Conservation (phyloP, 768 basidiomycete genomes). For the Gloeophyllum trabeum region DNA sequence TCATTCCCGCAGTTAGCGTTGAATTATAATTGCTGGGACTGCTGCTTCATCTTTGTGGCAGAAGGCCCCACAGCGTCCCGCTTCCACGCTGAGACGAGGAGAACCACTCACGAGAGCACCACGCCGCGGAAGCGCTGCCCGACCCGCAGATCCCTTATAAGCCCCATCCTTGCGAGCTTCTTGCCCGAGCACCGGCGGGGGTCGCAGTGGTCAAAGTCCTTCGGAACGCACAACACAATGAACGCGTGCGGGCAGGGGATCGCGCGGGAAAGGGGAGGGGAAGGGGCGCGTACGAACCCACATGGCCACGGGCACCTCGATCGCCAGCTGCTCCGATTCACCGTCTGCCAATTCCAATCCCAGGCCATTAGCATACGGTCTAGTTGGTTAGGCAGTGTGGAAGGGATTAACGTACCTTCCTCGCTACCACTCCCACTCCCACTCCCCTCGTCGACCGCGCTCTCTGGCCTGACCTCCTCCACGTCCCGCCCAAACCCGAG, state of each 20-base stretch:
- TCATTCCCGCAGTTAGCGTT: slow-evolving; percentile 4
- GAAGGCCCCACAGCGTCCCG: no score
- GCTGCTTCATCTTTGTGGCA: no score
- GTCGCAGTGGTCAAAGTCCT: slow-evolving; percentile 99
- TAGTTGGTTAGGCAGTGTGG: no score
- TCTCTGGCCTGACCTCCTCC: slow-evolving; percentile 40
- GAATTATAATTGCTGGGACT: not conserved
- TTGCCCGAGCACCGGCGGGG: slow-evolving; percentile 83
- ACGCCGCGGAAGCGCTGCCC: slow-evolving; percentile 85
- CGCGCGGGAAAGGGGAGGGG: not conserved
- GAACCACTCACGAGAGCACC: slow-evolving; percentile 81
- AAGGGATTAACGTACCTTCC: no score
- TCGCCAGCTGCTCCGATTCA: slow-evolving; percentile 6
- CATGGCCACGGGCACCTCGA: slow-evolving; percentile 79
- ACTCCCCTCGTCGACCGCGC: slow-evolving; percentile 38
- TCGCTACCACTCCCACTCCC: slow-evolving; percentile 25
- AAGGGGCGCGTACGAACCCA: slow-evolving; percentile 53
- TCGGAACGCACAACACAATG: not conserved
- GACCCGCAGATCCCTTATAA: slow-evolving; percentile 76
- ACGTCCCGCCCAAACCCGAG: slow-evolving; percentile 1
- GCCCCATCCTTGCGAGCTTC: slow-evolving; percentile 74
- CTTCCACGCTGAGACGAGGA: slow-evolving; percentile 1
- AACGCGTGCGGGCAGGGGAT: slow-evolving; percentile 1
- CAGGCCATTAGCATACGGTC: no score
- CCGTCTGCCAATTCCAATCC: not conserved